These are phyloP conservation scores for Eleusine coracana DNA, from an alignment of 176 grass and related monocot species.

Conservation along the genomic window DNA sequence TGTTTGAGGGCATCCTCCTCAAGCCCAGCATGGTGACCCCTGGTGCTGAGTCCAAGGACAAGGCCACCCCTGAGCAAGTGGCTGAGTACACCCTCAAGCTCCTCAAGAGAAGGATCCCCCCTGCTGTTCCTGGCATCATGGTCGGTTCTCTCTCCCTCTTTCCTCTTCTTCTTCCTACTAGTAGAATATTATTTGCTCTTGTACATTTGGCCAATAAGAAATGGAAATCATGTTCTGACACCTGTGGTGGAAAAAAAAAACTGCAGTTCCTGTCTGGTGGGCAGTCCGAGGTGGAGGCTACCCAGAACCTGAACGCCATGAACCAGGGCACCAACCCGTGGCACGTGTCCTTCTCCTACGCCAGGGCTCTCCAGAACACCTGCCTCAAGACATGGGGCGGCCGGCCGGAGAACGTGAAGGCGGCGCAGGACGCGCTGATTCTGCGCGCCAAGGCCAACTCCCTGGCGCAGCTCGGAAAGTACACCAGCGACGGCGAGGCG, in stretches of 20 bases:
- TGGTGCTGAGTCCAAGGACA: slow-evolving; percentile 84
- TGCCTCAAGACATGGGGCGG: slow-evolving; percentile 99
- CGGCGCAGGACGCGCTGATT: slow-evolving; percentile 78
- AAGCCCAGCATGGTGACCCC: slow-evolving; percentile 99
- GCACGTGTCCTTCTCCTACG: slow-evolving; percentile 97
- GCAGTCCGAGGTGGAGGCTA: slow-evolving; percentile 95
- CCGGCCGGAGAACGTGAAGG: slow-evolving; percentile 78
- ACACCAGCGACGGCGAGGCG: slow-evolving; percentile 86
- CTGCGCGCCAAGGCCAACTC: slow-evolving; percentile 88
- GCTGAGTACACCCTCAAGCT: slow-evolving; percentile 88
- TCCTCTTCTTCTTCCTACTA: neutral
- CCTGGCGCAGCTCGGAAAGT: slow-evolving; percentile 92
- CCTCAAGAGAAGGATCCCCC: slow-evolving; percentile 92
- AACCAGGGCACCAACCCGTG: slow-evolving; percentile 89
- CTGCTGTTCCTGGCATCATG: slow-evolving; percentile 93
- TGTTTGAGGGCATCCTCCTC: slow-evolving; percentile 90
- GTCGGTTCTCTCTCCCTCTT: slow-evolving; percentile 33
- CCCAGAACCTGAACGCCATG: slow-evolving; percentile 96
- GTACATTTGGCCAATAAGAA: neutral
- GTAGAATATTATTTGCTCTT: too few relatives aligned
- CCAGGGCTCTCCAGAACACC: slow-evolving; percentile 94
- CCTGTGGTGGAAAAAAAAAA: neutral
- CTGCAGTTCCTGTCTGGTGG: slow-evolving; percentile 95
- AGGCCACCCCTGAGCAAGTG: slow-evolving; percentile 74
- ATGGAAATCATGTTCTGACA: neutral